Base-by-base conservation (phyloP, 1,284 basidiomycete genomes). In the Trametes versicolor region DNA sequence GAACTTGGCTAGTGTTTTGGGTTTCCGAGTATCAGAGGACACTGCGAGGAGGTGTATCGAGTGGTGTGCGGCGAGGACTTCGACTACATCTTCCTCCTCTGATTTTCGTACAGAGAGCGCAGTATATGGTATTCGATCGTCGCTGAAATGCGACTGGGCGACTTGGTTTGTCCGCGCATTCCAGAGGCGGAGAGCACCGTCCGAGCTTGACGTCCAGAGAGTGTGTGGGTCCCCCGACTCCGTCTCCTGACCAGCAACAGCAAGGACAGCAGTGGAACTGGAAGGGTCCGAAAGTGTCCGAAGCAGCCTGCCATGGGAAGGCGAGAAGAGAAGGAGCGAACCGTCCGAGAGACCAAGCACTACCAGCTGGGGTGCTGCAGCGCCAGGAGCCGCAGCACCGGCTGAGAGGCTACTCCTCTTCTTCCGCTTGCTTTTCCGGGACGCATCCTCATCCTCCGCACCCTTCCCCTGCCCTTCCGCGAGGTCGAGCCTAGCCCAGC, bases 261-360 rank as follows among this genome's bases (percentile, higher is more conserved):
- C 82, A 27, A 87, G 73, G 57, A 91, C 82, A 45, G 85, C 71
- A 54, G 86, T 76, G 6, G 83, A 82, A 70, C 84, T 86, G 17
- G 84, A 79, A 12, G 86, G 75, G 70, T 88, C 83, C 8, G 85
- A 83, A 48, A 91, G 76, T 6, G 84, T 87, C 47, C 82, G 82
- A 23, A 88, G 64, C 27, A 88, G 75, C 61, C 84, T 81, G 43
- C 83, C 86, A 71, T 87, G 87, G 4, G 78, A 80, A 0, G 86
- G 85, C 21, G 88, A 89, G 73, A 87, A 90, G 60, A 89, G 77
- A 4, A 81, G 68, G 21, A 89, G 72, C 21, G 81, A 78, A 39
- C 89, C 89, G 73, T 88, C 82, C 13, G 86, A 83, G 55, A 90
- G 79, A 29, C 88, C 89, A 43, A 90, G 75, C 23, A 84, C 76